phyloP scores from a whole-genome alignment of 2,329 filamentous ascomycete genomes.

The Trichophyton mentagrophytes region DNA sequence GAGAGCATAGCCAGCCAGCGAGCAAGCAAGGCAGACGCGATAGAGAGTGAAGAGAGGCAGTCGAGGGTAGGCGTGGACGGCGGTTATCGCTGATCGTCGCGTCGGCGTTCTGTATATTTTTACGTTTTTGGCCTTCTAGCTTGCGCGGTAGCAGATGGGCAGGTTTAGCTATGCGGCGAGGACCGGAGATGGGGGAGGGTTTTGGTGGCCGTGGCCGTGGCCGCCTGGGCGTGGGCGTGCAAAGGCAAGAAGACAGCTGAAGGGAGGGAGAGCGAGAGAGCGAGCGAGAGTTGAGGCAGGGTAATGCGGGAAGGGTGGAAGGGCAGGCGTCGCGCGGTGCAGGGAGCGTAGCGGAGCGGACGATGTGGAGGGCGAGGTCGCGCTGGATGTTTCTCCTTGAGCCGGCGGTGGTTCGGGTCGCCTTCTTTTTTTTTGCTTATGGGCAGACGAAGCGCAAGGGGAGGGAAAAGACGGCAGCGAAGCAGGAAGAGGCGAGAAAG shows the following conservation, averaged over 20 bases:
- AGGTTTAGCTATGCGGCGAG: background rate
- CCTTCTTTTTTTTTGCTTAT: background rate
- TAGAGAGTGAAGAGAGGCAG: background rate
- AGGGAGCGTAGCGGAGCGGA: conserved; percentile 24
- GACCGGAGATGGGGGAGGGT: conserved; percentile 11
- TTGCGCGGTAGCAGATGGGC: background rate
- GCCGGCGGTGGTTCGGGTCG: conserved; percentile 8
- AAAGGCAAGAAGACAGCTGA: conserved; percentile 10
- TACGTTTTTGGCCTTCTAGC: background rate
- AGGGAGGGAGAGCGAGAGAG: conserved; percentile 14
- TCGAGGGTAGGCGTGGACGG: background rate
- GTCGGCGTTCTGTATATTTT: background rate
- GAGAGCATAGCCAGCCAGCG: background rate
- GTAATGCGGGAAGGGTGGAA: conserved; percentile 5
- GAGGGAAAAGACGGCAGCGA: background rate
- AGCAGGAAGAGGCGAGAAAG: background rate
- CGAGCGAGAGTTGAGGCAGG: conserved; percentile 11
- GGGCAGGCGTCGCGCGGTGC: conserved; percentile 18
- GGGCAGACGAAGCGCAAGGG: background rate
- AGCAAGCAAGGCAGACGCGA: conserved; percentile 3
- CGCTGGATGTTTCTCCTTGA: conserved; percentile 6
- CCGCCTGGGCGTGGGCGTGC: conserved; percentile 13
- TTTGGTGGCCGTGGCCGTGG: conserved; percentile 7
- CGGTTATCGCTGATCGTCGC: conserved; percentile 2
- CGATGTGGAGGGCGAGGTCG: conserved; percentile 26